These are phyloP conservation scores for Ogataea corticis DNA, from an alignment of 805 yeast species.

Conservation along the genomic window DNA sequence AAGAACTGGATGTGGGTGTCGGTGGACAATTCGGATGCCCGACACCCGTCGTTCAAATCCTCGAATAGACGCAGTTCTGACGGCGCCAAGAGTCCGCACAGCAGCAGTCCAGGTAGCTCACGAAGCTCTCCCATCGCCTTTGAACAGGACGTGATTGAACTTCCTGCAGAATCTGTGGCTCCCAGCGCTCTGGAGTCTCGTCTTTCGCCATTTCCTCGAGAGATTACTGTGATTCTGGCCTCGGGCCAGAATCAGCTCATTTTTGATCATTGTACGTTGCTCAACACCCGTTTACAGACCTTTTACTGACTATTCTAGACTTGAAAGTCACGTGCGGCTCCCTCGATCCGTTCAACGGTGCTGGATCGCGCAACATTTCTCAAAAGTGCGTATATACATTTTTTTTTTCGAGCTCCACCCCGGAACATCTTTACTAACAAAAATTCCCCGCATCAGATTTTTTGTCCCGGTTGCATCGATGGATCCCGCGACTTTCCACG, in stretches of 20 bases:
- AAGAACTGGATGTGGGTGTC: constrained; percentile 10
- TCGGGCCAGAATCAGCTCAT: constrained; percentile 4
- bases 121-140: background rate
- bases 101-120: background rate
- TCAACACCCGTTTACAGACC: background rate
- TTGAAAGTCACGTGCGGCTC: constrained; percentile 10
- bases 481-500: constrained; percentile 13
- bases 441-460: constrained; percentile 2
- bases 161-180: background rate
- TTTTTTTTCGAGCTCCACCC: background rate
- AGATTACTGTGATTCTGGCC: constrained; percentile 1
- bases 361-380: constrained; percentile 11
- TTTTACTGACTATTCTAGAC: constrained; percentile 1
- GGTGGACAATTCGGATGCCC: constrained; percentile 9
- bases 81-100: too few relatives aligned
- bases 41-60: constrained; percentile 13
- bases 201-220: constrained; percentile 6
- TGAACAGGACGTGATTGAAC: too few relatives aligned
- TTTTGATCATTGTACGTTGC: constrained; percentile 11
- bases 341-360: constrained; percentile 12
- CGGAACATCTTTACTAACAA: background rate
- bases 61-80: constrained; percentile 1
- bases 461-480: constrained; percentile 11
- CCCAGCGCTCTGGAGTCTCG: background rate
- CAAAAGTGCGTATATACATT: constrained; percentile 7